These are phyloP conservation scores for Pseudofabraea citricarpa DNA, from an alignment of 2,329 filamentous ascomycete genomes.

Conservation along the genomic window DNA sequence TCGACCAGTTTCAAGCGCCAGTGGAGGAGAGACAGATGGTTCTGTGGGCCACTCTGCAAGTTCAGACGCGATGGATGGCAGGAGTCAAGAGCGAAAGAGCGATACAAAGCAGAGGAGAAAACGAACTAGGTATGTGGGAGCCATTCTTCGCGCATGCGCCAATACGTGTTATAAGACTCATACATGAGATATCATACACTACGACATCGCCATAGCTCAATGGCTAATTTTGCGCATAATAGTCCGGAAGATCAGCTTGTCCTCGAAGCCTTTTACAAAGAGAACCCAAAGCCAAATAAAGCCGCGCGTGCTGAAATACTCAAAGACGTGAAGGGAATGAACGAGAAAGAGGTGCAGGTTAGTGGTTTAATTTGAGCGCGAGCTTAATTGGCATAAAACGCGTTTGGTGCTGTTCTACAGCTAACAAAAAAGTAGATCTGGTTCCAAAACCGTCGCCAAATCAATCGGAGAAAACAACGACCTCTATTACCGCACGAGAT, in stretches of 20 bases:
- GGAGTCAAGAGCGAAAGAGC: slow-evolving; percentile 28
- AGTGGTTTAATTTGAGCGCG: slow-evolving; percentile 15
- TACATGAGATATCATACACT: background rate
- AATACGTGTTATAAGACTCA: background rate
- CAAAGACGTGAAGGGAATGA: slow-evolving; percentile 70
- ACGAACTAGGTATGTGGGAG: slow-evolving; percentile 59
- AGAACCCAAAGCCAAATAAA: slow-evolving; percentile 89
- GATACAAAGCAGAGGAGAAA: slow-evolving; percentile 46
- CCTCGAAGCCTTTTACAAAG: slow-evolving; percentile 78
- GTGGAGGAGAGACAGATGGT: slow-evolving; percentile 15
- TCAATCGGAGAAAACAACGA: slow-evolving; percentile 82
- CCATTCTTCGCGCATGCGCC: no score
- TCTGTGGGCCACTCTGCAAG: slow-evolving; percentile 14
- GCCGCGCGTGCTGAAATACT: slow-evolving; percentile 79
- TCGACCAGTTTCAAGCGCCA: slow-evolving; percentile 13
- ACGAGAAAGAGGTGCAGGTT: slow-evolving; percentile 96
- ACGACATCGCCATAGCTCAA: background rate
- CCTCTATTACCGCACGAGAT: slow-evolving; percentile 77
- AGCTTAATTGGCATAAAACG: slow-evolving; percentile 7
- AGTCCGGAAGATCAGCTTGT: slow-evolving; percentile 86
- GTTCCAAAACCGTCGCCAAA: slow-evolving; percentile 95
- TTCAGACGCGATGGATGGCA: slow-evolving; percentile 16
- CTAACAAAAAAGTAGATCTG: slow-evolving; percentile 62
- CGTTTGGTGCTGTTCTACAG: slow-evolving; percentile 4
- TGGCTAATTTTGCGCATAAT: slow-evolving; percentile 11